Evolutionary conservation across 2,329 filamentous ascomycete genomes (phyloP).

Genomic region (Zarea fungicola): DNA sequence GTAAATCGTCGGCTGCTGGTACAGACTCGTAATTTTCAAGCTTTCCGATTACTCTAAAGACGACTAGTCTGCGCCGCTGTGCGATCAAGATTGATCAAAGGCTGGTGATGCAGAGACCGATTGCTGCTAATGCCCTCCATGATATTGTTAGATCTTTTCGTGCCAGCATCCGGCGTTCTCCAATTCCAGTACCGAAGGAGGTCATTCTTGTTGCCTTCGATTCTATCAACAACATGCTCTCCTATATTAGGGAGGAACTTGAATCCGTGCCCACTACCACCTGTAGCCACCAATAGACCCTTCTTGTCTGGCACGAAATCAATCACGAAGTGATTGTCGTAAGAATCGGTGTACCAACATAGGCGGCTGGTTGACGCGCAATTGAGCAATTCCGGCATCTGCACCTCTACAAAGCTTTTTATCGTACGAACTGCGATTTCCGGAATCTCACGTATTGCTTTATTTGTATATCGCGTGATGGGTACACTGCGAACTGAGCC

Average conservation of each 20-base stretch:
- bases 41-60: too few relatives aligned
- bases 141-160: not conserved
- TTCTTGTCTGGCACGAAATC: conserved; percentile 46
- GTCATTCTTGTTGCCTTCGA: conserved; percentile 34
- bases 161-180: conserved; percentile 10
- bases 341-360: conserved; percentile 30
- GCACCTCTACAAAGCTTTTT: conserved; percentile 30
- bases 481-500: conserved; percentile 34
- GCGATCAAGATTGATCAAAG: too few relatives aligned
- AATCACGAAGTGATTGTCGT: conserved; percentile 28
- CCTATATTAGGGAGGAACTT: conserved; percentile 57
- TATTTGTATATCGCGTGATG: conserved; percentile 30
- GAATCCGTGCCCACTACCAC: conserved; percentile 57
- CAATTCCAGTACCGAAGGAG: conserved; percentile 19
- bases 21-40: too few relatives aligned
- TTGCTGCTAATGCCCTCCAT: not conserved
- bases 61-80: too few relatives aligned
- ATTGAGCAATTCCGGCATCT: conserved; percentile 36
- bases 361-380: conserved; percentile 26
- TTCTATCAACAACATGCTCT: conserved; percentile 45
- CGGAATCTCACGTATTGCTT: conserved; percentile 21
- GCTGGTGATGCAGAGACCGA: not conserved
- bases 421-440: conserved; percentile 23
- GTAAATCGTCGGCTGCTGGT: too few relatives aligned
- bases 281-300: conserved; percentile 53